Percentiles rank a stretch among this genome's conserved stretches.
phyloP scores from a whole-genome alignment of 2,329 filamentous ascomycete genomes.

The Blastomyces percursus region DNA sequence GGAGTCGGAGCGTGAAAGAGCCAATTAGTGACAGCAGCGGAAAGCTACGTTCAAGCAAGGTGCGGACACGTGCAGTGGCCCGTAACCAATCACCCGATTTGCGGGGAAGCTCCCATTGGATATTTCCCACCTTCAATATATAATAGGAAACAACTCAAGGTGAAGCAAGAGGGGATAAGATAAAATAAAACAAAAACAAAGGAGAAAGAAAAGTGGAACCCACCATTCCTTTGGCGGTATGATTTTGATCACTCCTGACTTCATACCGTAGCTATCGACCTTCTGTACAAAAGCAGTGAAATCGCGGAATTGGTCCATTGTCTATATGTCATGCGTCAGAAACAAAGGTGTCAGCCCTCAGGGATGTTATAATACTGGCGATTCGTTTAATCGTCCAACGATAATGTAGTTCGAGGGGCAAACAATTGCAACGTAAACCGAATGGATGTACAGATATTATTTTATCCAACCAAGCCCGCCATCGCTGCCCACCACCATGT shows the following conservation, averaged over 20 bases:
- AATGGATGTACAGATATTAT: not conserved
- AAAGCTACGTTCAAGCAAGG: not conserved
- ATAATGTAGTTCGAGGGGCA: not conserved
- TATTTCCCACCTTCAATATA: not conserved
- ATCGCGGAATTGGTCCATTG: conserved; percentile 87
- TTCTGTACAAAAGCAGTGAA: conserved; percentile 87
- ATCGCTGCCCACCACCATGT: not conserved
- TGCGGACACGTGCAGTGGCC: not conserved
- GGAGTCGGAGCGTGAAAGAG: not conserved
- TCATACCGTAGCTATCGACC: conserved; percentile 92
- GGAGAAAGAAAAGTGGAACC: conserved; percentile 21
- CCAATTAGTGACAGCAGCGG: not conserved
- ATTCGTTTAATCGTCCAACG: not conserved
- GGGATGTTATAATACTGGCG: not conserved
- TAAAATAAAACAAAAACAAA: not conserved
- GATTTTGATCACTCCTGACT: conserved; percentile 91
- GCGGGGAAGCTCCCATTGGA: not conserved
- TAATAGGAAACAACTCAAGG: not conserved
- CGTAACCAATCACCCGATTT: not conserved
- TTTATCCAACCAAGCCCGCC: not conserved
- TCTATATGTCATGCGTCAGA: conserved; percentile 32
- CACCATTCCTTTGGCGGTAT: conserved; percentile 92
- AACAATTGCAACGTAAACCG: not conserved
- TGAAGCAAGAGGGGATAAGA: not conserved
- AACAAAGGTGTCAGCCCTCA: not conserved